These are phyloP conservation scores for Cyberlindnera mycetangii DNA, from an alignment of 805 yeast species.

Conservation along the genomic window DNA sequence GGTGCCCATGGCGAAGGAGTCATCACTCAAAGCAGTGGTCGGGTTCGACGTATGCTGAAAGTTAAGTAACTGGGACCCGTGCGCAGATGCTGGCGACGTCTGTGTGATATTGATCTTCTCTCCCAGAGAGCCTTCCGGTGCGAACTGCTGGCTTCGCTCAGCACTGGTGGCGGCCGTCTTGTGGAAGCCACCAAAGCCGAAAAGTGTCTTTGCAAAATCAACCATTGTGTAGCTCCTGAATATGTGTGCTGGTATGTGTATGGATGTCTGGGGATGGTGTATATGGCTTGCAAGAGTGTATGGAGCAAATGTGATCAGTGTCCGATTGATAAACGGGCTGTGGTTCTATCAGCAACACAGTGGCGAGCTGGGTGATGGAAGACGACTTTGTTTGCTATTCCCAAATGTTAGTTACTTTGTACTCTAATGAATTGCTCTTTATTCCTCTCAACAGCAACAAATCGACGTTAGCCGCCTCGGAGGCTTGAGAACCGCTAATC, in stretches of 20 bases:
- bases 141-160: constrained; percentile 10
- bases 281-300: background rate
- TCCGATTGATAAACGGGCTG: too few species aligned
- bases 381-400: too few species aligned
- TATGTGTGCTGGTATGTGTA: background rate
- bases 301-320: background rate
- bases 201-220: constrained; percentile 38
- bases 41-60: constrained; percentile 54
- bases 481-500: too few species aligned
- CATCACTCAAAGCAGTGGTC: constrained; percentile 64
- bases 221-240: constrained; percentile 30
- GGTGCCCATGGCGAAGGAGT: constrained; percentile 67
- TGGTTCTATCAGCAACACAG: too few species aligned
- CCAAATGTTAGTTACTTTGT: too few species aligned
- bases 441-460: too few species aligned
- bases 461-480: too few species aligned
- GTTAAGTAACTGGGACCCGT: constrained; percentile 30
- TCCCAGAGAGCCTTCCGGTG: constrained; percentile 10
- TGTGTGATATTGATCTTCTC: constrained; percentile 7
- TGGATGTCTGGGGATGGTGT: too few species aligned
- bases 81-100: constrained; percentile 11
- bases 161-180: constrained; percentile 18
- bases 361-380: too few species aligned
- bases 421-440: too few species aligned
- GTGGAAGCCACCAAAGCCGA: constrained; percentile 34